Evolutionary conservation across 1,139 yeast species (phyloP).

Genomic region (Taphrina betulina): DNA sequence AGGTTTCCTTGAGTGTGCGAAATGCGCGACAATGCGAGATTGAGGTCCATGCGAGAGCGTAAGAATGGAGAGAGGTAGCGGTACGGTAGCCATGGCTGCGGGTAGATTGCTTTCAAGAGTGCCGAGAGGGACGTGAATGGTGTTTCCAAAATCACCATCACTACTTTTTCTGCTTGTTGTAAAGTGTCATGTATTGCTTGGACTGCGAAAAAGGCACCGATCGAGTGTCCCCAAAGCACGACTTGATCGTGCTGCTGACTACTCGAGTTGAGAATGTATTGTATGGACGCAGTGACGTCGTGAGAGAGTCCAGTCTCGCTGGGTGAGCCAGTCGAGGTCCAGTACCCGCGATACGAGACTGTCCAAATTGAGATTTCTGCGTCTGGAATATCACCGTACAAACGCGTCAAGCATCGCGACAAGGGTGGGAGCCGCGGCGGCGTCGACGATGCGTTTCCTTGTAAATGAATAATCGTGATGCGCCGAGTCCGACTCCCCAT

Average conservation of each 20-base stretch:
- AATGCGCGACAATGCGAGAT: constrained; percentile 3
- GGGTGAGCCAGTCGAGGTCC: constrained; percentile 23
- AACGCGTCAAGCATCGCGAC: neutral
- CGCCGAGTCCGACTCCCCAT: neutral
- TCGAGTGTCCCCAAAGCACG: constrained; percentile 30
- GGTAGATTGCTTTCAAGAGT: constrained; percentile 20
- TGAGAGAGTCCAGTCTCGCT: constrained; percentile 14
- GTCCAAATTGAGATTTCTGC: constrained; percentile 6
- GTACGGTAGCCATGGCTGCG: constrained; percentile 31
- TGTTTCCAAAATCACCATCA: constrained; percentile 23
- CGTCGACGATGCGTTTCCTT: constrained; percentile 26
- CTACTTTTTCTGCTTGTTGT: neutral
- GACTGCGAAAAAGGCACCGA: constrained; percentile 25
- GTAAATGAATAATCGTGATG: constrained; percentile 12
- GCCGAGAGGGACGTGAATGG: constrained; percentile 10
- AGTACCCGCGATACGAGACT: constrained; percentile 29
- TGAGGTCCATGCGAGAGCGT: constrained; percentile 8
- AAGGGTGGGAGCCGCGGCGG: constrained; percentile 27
- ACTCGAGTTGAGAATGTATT: neutral
- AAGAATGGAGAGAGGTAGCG: constrained; percentile 27
- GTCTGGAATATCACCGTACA: neutral
- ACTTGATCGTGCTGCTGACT: neutral
- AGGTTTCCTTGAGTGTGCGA: neutral
- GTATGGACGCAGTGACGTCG: constrained; percentile 11
- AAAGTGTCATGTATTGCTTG: neutral